Evolutionary conservation across 148 eudicot genomes (phyloP).

Genomic region (Suaeda aralocaspica): DNA sequence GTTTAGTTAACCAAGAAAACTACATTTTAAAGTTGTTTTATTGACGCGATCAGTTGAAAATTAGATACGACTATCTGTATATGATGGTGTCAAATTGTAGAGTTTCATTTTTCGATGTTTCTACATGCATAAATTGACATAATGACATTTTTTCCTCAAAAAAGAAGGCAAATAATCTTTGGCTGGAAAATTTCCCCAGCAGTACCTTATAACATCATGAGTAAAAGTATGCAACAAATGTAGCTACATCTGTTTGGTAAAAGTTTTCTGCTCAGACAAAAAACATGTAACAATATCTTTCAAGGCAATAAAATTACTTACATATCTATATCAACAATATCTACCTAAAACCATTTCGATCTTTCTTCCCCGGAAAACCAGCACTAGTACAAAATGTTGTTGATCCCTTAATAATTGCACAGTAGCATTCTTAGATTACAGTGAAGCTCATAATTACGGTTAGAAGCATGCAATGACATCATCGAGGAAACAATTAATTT

Average conservation of each 20-base stretch:
- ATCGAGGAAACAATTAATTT: not conserved
- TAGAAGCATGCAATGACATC: too few species aligned
- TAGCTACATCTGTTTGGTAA: not conserved
- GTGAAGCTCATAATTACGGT: not conserved
- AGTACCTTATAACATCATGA: not conserved
- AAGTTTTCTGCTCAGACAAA: not conserved
- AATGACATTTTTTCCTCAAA: too few species aligned
- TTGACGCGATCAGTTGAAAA: too few species aligned
- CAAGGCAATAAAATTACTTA: not conserved
- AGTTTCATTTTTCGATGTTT: too few species aligned
- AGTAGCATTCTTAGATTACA: not conserved
- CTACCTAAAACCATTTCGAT: not conserved
- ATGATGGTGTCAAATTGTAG: too few species aligned
- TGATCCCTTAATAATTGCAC: not conserved
- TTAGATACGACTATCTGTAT: too few species aligned
- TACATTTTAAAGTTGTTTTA: too few species aligned
- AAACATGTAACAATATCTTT: not conserved
- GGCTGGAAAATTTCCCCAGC: not conserved
- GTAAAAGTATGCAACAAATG: not conserved
- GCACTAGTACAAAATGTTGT: not conserved
- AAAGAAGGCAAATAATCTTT: too few species aligned
- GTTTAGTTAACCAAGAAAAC: too few species aligned
- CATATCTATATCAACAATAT: not conserved
- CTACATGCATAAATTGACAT: too few species aligned
- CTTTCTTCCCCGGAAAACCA: not conserved